Evolutionary conservation across 1,139 yeast species (phyloP).

Genomic region (Sugiyamaella pinicola): DNA sequence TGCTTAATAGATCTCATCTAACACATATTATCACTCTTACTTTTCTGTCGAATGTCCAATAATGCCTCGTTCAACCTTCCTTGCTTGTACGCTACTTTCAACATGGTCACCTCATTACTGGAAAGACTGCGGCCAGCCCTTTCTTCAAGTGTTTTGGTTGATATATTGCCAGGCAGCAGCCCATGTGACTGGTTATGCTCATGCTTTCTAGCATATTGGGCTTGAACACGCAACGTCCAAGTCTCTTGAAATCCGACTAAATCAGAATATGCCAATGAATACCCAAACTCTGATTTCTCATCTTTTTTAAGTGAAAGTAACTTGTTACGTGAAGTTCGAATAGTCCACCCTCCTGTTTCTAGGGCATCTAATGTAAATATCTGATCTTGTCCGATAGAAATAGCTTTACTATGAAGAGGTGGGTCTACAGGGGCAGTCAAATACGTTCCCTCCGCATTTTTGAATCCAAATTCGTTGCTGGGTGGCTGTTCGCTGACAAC

Average conservation of each 20-base stretch:
- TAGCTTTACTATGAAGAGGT: conserved; percentile 38
- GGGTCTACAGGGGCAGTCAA: conserved; percentile 36
- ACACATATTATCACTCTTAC: conserved; percentile 45
- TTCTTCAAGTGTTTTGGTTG: conserved; percentile 36
- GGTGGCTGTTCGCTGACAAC: conserved; percentile 1
- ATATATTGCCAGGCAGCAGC: conserved; percentile 25
- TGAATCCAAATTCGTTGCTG: conserved; percentile 39
- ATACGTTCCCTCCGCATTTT: conserved; percentile 41
- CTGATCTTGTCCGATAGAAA: conserved; percentile 46
- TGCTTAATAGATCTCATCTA: conserved; percentile 29
- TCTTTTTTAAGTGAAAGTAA: conserved; percentile 25
- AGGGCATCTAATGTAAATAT: conserved; percentile 38
- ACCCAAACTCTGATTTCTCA: conserved; percentile 16
- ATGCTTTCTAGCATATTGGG: conserved; percentile 25
- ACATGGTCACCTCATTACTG: conserved; percentile 35
- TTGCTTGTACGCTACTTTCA: conserved; percentile 43
- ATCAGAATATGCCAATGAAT: conserved; percentile 11
- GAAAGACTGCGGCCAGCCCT: conserved; percentile 42
- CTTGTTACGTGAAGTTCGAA: conserved; percentile 29
- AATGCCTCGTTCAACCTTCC: conserved; percentile 49
- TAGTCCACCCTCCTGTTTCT: conserved; percentile 32
- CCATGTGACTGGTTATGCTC: conserved; percentile 28
- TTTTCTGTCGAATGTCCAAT: conserved; percentile 44
- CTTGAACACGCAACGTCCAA: conserved; percentile 32
- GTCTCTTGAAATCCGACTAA: conserved; percentile 23